Base-by-base conservation (phyloP, 208 protist genomes). In the Crithidia brevicula region DNA sequence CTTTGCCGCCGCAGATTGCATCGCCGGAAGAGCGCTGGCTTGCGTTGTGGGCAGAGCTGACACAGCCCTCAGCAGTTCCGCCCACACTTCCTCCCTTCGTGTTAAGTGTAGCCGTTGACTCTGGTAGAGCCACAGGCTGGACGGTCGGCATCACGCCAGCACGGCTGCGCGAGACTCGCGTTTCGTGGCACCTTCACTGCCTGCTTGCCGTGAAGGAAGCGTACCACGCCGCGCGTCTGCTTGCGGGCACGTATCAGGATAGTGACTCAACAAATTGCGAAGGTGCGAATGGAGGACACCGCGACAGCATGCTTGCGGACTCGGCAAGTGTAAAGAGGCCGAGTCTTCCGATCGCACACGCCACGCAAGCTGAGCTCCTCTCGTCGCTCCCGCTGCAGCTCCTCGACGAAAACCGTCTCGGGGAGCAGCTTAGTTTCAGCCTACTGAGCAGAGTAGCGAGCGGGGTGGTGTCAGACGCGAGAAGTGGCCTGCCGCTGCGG, bases 171-270 rank as follows among this genome's bases (percentile, higher is more conserved):
- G 61, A 76, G 25, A 58, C 30, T n/a, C 83, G 77, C 31, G 53
- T 81, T 3, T 82, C 78, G 43, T 75, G 79, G 74, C 81, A 82
- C 46, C 66, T 89, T 27, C 69, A 69, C 43, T 86, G 79, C 50
- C 66, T 89, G 22, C 27, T 89, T 11, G 28, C 51, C 6, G 54
- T 65, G 30, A 53, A 62, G 34, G 49, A 63, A 0, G 28, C 43
- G 30, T 27, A 52, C 25, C 31, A 67, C 42, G 77, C 77, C 0
- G 66, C 79, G 23, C 68, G 67, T 20, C 46, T 61, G 22, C 47
- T 84, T 23, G 5, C 34, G n/a, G 60, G 70, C 2, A 23, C 45
- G 9, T 67, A 73, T 43, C 43, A 51, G 0, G 59, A 67, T 25
- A 56, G 23, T 16, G 28, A 47, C 0, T 3, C 4, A 11, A 3